Base-by-base conservation (phyloP, 495 filamentous ascomycete genomes). In the Tuber aestivum region DNA sequence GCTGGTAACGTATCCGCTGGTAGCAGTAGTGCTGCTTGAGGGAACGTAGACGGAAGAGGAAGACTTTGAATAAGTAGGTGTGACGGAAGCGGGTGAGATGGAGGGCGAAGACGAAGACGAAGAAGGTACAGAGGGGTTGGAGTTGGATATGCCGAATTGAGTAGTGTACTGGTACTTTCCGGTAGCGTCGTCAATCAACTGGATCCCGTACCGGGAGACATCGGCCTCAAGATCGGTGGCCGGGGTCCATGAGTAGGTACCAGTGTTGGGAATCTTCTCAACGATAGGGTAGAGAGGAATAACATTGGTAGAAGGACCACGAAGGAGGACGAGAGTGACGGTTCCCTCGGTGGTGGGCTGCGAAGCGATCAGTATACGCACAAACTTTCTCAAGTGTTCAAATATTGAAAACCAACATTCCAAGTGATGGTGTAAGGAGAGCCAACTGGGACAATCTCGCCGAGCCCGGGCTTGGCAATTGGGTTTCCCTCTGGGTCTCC, bases 101-200 rank as follows among this genome's bases (percentile, higher is more conserved):
- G 35, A 69, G 32, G 35, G 18, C 71, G 78, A 73, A 27, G 75
- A 75, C 41, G 77, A 50, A 27, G 80, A 80, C 2, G 56, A 27
- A 69, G 80, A 76, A 37, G 74, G 75, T 70, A 72, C 45, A 1
- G 1, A 20, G 14, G 42, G 42, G 27, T 75, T 76, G 16, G 76
- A 44, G 84, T 89, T 89, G 72, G 83, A 83, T 83, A 93, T 85
- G 80, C 91, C 91, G 84, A 92, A 93, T 82, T 92, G 91, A 65
- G 88, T 89, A 38, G 87, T 88, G 85, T 88, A 93, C 83, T 93
- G 91, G 86, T 89, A 92, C 79, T 86, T 81, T 79, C 90, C 89
- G 75, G 86, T 88, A 16, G 83, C 84, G 82, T 91, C 89, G 50
- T 87, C 88, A 75, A 92, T 90, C 77, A 93, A 83, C 78, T 91